phyloP scores from a whole-genome alignment of 768 basidiomycete genomes.

The Myochromella boudieri region DNA sequence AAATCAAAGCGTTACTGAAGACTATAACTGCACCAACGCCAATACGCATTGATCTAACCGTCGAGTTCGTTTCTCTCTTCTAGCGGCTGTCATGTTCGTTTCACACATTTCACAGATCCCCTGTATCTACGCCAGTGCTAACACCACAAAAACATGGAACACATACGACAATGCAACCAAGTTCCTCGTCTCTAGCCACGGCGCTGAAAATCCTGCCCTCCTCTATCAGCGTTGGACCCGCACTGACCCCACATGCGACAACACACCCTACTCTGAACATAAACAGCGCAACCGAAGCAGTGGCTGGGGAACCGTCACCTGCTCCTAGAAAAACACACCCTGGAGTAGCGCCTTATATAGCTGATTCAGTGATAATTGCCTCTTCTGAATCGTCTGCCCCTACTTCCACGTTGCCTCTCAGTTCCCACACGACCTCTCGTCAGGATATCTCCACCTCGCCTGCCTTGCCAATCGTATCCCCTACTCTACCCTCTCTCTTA shows the following conservation, averaged over 20 bases:
- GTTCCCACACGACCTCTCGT: too few species aligned
- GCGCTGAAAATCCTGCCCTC: slow-evolving; percentile 8
- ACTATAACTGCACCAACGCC: slow-evolving; percentile 6
- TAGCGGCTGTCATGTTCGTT: not conserved
- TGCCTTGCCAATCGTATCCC: not conserved
- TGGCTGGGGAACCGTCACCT: too few species aligned
- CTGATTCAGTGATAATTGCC: too few species aligned
- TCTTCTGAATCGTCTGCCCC: too few species aligned
- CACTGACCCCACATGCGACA: too few species aligned
- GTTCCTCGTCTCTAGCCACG: slow-evolving; percentile 16
- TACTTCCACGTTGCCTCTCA: too few species aligned
- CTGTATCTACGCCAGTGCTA: not conserved
- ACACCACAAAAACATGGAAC: not conserved
- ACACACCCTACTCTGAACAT: too few species aligned
- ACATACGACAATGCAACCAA: slow-evolving; percentile 15
- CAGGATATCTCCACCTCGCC: too few species aligned
- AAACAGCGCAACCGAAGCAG: too few species aligned
- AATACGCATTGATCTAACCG: slow-evolving; percentile 5
- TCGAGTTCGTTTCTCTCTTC: slow-evolving; percentile 11
- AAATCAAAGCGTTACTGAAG: slow-evolving; percentile 12
- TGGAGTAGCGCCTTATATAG: too few species aligned
- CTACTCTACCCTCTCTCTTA: not conserved
- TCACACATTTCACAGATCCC: slow-evolving; percentile 3
- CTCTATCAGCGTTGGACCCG: too few species aligned
- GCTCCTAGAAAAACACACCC: too few species aligned